Conservation (phyloP, 2,329 filamentous ascomycete species). For the Pseudohalonectria lignicola region DNA sequence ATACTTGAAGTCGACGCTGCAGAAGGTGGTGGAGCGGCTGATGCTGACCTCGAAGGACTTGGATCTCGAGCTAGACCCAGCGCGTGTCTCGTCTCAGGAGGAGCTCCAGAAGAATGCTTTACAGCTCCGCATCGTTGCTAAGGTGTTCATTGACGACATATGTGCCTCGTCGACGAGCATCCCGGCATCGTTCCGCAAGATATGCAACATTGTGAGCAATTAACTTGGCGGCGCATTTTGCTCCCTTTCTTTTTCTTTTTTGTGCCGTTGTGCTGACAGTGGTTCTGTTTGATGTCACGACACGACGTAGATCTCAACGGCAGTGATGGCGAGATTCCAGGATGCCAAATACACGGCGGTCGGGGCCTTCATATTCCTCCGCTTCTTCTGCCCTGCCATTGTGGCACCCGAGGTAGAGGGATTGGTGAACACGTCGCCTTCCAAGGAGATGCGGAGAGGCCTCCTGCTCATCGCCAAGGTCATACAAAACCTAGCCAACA, state of each 20-base stretch:
- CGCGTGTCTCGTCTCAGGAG: conserved; percentile 46
- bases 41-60: conserved; percentile 57
- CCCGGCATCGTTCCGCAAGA: conserved; percentile 52
- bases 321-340: conserved; percentile 53
- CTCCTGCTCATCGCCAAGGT: conserved; percentile 61
- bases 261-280: too few relatives aligned
- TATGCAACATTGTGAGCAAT: conserved; percentile 55
- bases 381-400: conserved; percentile 64
- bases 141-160: conserved; percentile 63
- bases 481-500: conserved; percentile 61
- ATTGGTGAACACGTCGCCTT: conserved; percentile 47
- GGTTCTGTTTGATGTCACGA: too few relatives aligned
- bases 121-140: conserved; percentile 55
- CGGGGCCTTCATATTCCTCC: conserved; percentile 59
- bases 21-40: conserved; percentile 55
- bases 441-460: conserved; percentile 59
- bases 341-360: conserved; percentile 64
- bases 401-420: conserved; percentile 59
- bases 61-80: conserved; percentile 57
- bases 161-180: conserved; percentile 51
- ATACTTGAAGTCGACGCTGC: conserved; percentile 53
- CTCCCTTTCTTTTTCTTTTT: too few relatives aligned
- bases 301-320: conserved; percentile 46
- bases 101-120: conserved; percentile 56
- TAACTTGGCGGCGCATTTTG: too few relatives aligned